Base-by-base conservation (phyloP, 2,329 filamentous ascomycete species). In the Erysiphe pulchra region DNA sequence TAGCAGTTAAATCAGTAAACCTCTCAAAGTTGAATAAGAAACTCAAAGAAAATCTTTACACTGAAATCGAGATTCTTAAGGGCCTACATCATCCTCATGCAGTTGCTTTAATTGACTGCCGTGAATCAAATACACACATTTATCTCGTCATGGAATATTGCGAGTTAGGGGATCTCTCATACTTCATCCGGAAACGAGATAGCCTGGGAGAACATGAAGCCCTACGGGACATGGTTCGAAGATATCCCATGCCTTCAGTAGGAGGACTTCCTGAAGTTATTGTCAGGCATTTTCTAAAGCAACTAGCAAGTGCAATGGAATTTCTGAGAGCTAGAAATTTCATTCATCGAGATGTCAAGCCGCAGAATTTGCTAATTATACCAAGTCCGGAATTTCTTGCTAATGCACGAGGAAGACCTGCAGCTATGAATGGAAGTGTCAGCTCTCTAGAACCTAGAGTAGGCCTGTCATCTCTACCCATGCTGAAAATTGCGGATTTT, bases 71-170 rank as follows among this genome's bases (percentile, higher is more conserved):
- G 55, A 98, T 98, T 51, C 76, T 98, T 57, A 90, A 90, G 63
- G 82, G 76, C 51, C 72, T 98, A 28, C 81, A 90, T 48, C 90
- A 98, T 62, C 90, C 90, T 28, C 90, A 98, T 59, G 94, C 98
- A 54, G 90, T 95, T 53, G 82, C 85, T 54, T 77, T 98, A 42
- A 86, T 94, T 65, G 84, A 93, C 63, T 94, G 86, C 65, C 72
- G 87, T 60, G 86, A 95, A 61, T 80, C 83, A 0, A 67, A 74
- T 3, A 77, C 78, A 18, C 82, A 92, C 57, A 94, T 95, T 63
- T 90, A 98, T 63, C 72, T 98, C 48, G 78, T 95, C 51, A 98
- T 95, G 87, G 90, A 98, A 64, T 95, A 92, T 63, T 95, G 90
- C 64, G 84, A 92, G 59, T 71, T 98, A 37, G 87, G 90, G 18